Evolutionary conservation across 768 basidiomycete genomes (phyloP).

Genomic region (Hirschioporus abietinus): DNA sequence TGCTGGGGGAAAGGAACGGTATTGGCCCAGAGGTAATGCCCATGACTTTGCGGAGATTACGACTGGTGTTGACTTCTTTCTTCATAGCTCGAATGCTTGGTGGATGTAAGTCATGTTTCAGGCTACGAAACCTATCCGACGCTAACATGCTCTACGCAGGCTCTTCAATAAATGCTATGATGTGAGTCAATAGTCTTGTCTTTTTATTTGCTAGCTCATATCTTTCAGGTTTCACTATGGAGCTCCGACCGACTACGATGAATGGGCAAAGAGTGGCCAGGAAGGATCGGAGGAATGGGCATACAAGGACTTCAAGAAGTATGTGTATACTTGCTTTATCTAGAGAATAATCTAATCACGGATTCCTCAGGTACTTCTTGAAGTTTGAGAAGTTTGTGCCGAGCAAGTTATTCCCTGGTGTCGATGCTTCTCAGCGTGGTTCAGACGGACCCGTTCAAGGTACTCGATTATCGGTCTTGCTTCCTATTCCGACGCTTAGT

Average conservation of each 20-base stretch:
- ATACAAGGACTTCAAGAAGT: slow-evolving; percentile 51
- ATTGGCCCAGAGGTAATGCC: slow-evolving; percentile 60
- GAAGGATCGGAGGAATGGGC: slow-evolving; percentile 52
- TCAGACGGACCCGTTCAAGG: slow-evolving; percentile 47
- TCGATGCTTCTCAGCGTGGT: slow-evolving; percentile 43
- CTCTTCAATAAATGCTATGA: slow-evolving; percentile 59
- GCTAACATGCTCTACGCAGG: slow-evolving; percentile 30
- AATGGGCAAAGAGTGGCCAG: slow-evolving; percentile 48
- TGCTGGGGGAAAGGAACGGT: slow-evolving; percentile 41
- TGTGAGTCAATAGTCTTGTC: slow-evolving; percentile 23
- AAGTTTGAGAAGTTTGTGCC: slow-evolving; percentile 62
- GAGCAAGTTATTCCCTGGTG: slow-evolving; percentile 42
- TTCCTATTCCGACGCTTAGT: slow-evolving; percentile 6
- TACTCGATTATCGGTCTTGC: slow-evolving; percentile 7
- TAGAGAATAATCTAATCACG: neutral
- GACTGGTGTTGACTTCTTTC: neutral
- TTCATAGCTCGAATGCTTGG: slow-evolving; percentile 58
- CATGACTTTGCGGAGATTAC: neutral
- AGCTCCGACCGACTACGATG: slow-evolving; percentile 63
- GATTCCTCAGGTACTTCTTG: slow-evolving; percentile 48
- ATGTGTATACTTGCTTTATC: slow-evolving; percentile 8
- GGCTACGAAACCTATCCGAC: neutral
- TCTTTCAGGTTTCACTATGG: slow-evolving; percentile 44
- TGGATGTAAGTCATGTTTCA: slow-evolving; percentile 47
- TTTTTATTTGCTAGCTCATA: neutral